Evolutionary conservation across 495 filamentous ascomycete species (phyloP).

Genomic region (Amorphotheca resinae): DNA sequence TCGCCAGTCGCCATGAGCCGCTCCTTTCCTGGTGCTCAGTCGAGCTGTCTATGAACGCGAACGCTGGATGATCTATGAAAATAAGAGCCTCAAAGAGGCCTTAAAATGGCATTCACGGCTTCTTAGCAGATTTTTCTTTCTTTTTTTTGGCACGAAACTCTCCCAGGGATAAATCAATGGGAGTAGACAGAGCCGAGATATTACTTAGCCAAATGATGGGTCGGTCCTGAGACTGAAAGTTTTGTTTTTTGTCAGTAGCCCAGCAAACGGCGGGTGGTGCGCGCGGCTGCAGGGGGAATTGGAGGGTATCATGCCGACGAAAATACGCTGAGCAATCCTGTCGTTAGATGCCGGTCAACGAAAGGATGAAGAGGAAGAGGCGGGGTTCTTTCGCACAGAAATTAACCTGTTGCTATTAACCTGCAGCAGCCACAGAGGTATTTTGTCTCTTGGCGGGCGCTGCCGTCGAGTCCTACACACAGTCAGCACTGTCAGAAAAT

Average conservation of each 20-base stretch:
- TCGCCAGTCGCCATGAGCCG: slow-evolving; percentile 4
- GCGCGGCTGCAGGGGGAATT: too few species aligned
- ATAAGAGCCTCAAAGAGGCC: not conserved
- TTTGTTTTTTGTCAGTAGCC: slow-evolving; percentile 1
- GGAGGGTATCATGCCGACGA: too few species aligned
- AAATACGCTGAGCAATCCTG: slow-evolving; percentile 8
- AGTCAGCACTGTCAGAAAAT: slow-evolving; percentile 13
- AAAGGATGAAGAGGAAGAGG: slow-evolving; percentile 4
- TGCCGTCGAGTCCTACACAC: slow-evolving; percentile 20
- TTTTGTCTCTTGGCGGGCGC: slow-evolving; percentile 27
- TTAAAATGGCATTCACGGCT: not conserved
- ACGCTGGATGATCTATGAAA: not conserved
- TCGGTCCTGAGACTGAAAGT: not conserved
- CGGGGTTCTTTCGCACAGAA: slow-evolving; percentile 12
- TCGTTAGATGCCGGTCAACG: slow-evolving; percentile 20
- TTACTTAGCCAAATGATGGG: slow-evolving; percentile 9
- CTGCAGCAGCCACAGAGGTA: slow-evolving; percentile 25
- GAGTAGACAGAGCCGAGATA: slow-evolving; percentile 1
- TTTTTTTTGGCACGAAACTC: slow-evolving; percentile 5
- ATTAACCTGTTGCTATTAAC: slow-evolving; percentile 28
- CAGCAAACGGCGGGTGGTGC: too few species aligned
- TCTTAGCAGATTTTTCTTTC: slow-evolving; percentile 3
- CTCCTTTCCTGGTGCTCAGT: not conserved
- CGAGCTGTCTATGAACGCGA: slow-evolving; percentile 6
- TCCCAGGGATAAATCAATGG: not conserved